Evolutionary conservation across 202 grass and related monocot species (phyloP), one percentile per base, ranked within the genome.

Genomic region (Panicum hallii): DNA sequence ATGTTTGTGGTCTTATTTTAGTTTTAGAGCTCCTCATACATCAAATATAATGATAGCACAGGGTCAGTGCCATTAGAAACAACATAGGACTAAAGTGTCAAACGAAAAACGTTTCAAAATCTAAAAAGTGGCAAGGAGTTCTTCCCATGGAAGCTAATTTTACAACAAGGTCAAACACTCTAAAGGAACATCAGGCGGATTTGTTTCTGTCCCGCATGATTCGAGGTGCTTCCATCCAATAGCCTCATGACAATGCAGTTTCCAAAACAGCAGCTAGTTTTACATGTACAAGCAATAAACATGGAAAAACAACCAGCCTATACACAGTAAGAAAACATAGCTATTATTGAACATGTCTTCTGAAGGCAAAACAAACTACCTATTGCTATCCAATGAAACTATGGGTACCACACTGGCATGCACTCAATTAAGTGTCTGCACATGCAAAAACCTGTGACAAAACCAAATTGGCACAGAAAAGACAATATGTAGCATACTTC

Each of bases 1-100:
- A 63, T 63, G 26, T 64, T 57, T 60, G 63, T 9, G 63, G 14
- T 47, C 46, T 20, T 42, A 75, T 41, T 55, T 22, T 14, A 76
- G 48, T 74, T 49, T 82, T 44, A 81, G 42, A 48, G 1, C 62
- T 63, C 7, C 32, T 76, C 40, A 66, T 55, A 58, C 20, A 80
- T 60, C 14, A 44, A 84, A 87, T 61, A 82, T 60, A 48, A 17
- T 75, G 54, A 73, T 43, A 74, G 43, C n/a, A 81, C 46, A 15
- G 11, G 42, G 43, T 32, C 19, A 34, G 63, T 70, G 36, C 43
- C 34, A 45, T 70, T 71, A n/a, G 45, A 28, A 44, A 52, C 49
- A 80, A 0, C 5, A 74, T 11, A 69, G 49, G 73, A 52, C 79
- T 61, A 77, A 79, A 79, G 55, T 36, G 36, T 43, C 47, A 55